Evolutionary conservation across 768 basidiomycete genomes (phyloP).

Genomic region (Pseudohyphozyma bogoriensis): DNA sequence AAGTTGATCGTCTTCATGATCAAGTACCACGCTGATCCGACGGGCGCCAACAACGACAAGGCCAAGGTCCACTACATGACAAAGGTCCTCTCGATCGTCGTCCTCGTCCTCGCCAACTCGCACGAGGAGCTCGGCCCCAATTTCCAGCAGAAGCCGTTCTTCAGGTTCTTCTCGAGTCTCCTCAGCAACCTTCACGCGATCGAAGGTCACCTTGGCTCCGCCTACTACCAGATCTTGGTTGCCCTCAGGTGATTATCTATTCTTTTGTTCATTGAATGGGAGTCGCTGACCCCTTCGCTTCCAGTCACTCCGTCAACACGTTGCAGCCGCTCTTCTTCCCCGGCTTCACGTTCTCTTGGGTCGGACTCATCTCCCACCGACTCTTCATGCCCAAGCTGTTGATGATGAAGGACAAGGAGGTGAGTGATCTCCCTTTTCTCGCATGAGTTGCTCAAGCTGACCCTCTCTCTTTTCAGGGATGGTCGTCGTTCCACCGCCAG

Average conservation of each 20-base stretch:
- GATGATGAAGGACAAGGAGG: slow-evolving; percentile 70
- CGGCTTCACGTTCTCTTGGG: slow-evolving; percentile 96
- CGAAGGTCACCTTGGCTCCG: slow-evolving; percentile 71
- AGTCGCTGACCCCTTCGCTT: neutral
- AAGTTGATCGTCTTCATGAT: slow-evolving; percentile 93
- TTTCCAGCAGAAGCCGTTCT: slow-evolving; percentile 97
- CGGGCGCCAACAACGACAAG: slow-evolving; percentile 78
- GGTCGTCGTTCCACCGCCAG: slow-evolving; percentile 92
- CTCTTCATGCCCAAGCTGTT: slow-evolving; percentile 95
- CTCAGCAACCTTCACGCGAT: slow-evolving; percentile 82
- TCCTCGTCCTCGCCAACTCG: slow-evolving; percentile 83
- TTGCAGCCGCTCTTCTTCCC: slow-evolving; percentile 94
- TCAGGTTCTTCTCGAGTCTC: slow-evolving; percentile 93
- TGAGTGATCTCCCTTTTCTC: neutral
- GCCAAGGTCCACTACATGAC: slow-evolving; percentile 93
- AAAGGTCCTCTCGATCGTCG: slow-evolving; percentile 94
- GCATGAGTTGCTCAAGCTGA: slow-evolving; percentile 6
- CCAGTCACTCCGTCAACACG: slow-evolving; percentile 87
- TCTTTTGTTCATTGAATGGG: too few species aligned
- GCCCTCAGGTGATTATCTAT: slow-evolving; percentile 60
- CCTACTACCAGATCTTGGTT: slow-evolving; percentile 78
- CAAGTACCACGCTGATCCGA: slow-evolving; percentile 96
- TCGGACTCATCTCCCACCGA: slow-evolving; percentile 88
- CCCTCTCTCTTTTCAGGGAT: slow-evolving; percentile 47
- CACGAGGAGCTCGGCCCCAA: slow-evolving; percentile 85